A percentile compares a stretch with the other conserved stretches of the same genome.
Evolutionary conservation across 2,329 filamentous ascomycete genomes (phyloP).

Genomic region (Chrysosporium keratinophilum): DNA sequence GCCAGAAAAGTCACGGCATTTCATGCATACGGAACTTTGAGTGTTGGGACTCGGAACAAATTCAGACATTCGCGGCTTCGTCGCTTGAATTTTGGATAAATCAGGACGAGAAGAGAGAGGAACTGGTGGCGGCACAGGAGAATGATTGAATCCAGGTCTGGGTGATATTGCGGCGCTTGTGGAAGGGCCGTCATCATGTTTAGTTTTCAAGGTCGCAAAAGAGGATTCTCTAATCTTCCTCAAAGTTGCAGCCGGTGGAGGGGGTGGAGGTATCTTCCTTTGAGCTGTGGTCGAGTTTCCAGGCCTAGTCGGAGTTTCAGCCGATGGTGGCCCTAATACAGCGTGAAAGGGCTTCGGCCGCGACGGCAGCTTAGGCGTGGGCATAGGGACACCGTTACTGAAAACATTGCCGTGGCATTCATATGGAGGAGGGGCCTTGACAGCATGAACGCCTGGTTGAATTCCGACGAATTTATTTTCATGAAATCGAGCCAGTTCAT

Average conservation of each 20-base stretch:
- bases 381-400: not conserved
- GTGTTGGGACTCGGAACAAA: not conserved
- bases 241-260: slow-evolving; percentile 27
- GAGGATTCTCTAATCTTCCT: slow-evolving; percentile 36
- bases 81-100: slow-evolving; percentile 40
- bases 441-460: not conserved
- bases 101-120: slow-evolving; percentile 14
- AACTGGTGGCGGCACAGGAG: slow-evolving; percentile 21
- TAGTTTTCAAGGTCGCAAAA: slow-evolving; percentile 27
- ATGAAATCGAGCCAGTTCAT: slow-evolving; percentile 2
- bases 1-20: slow-evolving; percentile 77
- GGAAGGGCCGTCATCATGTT: slow-evolving; percentile 12
- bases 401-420: not conserved
- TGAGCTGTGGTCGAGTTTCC: not conserved
- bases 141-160: slow-evolving; percentile 26
- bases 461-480: not conserved
- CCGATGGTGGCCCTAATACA: slow-evolving; percentile 12
- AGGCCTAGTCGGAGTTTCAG: slow-evolving; percentile 13
- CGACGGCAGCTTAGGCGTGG: slow-evolving; percentile 14
- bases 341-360: slow-evolving; percentile 10
- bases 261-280: slow-evolving; percentile 29
- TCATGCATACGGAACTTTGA: slow-evolving; percentile 47
- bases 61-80: slow-evolving; percentile 25
- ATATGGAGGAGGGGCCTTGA: slow-evolving; percentile 2
- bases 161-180: slow-evolving; percentile 38